These are phyloP conservation scores for Vickermania spadyakhi DNA, from an alignment of 208 protist species.

Conservation along the genomic window DNA sequence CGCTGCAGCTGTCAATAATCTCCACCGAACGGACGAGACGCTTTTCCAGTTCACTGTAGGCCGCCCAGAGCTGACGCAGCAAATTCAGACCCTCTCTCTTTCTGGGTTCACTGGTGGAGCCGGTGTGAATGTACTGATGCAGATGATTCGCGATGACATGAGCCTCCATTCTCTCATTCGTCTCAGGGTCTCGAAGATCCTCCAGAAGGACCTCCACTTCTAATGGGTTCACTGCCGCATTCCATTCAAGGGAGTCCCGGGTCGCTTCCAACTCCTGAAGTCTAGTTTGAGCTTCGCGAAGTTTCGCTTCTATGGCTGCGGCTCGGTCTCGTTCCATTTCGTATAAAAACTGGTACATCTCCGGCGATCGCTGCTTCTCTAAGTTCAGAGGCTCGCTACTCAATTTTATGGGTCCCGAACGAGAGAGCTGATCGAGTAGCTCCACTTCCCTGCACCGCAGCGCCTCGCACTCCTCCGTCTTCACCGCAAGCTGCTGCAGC, in stretches of 20 bases:
- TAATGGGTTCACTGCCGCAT: neutral
- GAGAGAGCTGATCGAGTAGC: constrained; percentile 1
- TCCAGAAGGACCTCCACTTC: constrained; percentile 2
- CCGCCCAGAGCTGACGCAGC: constrained; percentile 66
- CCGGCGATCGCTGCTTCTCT: neutral
- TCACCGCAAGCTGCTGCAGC: constrained; percentile 1
- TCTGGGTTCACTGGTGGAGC: constrained; percentile 15
- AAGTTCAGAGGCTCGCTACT: neutral
- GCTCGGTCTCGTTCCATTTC: neutral
- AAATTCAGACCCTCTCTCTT: constrained; percentile 13
- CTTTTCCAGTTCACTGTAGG: constrained; percentile 54
- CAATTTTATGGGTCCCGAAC: too few relatives aligned
- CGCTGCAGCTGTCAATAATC: constrained; percentile 10
- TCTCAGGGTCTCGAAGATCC: constrained; percentile 34
- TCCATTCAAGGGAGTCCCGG: neutral
- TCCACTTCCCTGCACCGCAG: constrained; percentile 6
- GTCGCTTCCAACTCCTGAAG: neutral
- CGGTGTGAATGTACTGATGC: constrained; percentile 47
- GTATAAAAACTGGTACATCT: neutral
- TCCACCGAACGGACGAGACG: constrained; percentile 51
- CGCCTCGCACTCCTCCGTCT: constrained; percentile 20
- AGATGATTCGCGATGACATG: constrained; percentile 41
- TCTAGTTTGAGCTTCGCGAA: neutral
- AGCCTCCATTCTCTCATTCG: constrained; percentile 38
- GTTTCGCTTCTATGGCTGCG: neutral